Evolutionary conservation across 306 rosid species (phyloP), one percentile per base, ranked within the genome.

Genomic region (Cajanus cajan): DNA sequence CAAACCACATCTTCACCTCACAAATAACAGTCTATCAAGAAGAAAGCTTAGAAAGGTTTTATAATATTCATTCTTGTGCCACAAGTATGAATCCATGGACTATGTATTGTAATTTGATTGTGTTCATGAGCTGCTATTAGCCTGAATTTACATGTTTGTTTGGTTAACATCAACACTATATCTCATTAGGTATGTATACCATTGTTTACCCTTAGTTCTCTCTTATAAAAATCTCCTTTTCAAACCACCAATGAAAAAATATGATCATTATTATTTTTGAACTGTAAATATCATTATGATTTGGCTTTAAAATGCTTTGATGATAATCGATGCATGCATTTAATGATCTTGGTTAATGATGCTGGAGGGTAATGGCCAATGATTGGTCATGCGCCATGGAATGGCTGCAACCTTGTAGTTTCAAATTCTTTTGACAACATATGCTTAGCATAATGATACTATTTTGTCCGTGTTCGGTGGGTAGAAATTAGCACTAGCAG

Each of bases 301-400:
- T 78, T 82, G 44, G 61, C 44, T 77, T 37, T 54, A 43, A 71
- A 45, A n/a, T 78, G 68, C 39, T 36, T 19, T 74, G 43, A 7
- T 64, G 57, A 19, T 73, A 41, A 72, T 8, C 10, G 44, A 39
- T 39, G 47, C 5, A 25, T 80, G 79, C 71, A 94, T 97, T 82
- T 94, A 88, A 94, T 94, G 97, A 88, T 94, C 48, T 86, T 94
- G 88, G 98, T 94, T 24, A 97, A 94, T 81, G 95, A 92, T 87
- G 98, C 94, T 1, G 97, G 98, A 59, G 98, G 84, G 62, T 82
- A 94, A 52, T 94, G 98, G 98, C 97, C 95, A 14, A 36, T 86
- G 91, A 92, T 94, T 76, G 90, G 86, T 52, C 98, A 94, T 74
- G 93, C 97, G 12, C 98, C 97, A 4, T 94, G 97, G 98, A 88